Evolutionary conservation across 2,329 filamentous ascomycete genomes (phyloP).

Genomic region (Penicillium expansum): DNA sequence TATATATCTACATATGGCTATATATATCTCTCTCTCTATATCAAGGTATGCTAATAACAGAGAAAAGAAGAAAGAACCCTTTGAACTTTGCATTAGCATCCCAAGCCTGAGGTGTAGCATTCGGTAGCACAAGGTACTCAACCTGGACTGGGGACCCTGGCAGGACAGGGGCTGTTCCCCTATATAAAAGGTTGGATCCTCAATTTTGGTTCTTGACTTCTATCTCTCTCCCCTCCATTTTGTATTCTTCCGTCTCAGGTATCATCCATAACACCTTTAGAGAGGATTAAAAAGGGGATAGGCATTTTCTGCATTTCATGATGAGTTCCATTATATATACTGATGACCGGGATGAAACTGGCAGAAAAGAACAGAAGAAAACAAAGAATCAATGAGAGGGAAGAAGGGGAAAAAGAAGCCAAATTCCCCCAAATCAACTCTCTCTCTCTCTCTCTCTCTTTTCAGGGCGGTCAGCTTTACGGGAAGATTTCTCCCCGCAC

Average conservation of each 20-base stretch:
- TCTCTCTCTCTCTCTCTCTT: too few species aligned
- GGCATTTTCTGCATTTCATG: not conserved
- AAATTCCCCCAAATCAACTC: not conserved
- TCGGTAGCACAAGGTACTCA: slow-evolving; percentile 25
- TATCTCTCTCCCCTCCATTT: not conserved
- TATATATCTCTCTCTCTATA: too few species aligned
- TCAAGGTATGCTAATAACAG: not conserved
- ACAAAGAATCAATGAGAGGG: not conserved
- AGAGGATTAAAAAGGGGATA: not conserved
- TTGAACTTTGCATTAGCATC: not conserved
- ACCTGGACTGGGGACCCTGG: slow-evolving; percentile 21
- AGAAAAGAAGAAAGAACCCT: not conserved
- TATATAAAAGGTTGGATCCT: slow-evolving; percentile 10
- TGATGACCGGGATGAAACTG: not conserved
- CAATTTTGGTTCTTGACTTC: not conserved
- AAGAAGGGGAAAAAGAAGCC: not conserved
- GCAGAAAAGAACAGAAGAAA: not conserved
- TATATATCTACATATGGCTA: too few species aligned
- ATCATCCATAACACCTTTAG: not conserved
- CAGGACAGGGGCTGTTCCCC: slow-evolving; percentile 1
- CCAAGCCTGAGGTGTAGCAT: too few species aligned
- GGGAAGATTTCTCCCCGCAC: slow-evolving; percentile 25
- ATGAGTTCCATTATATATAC: not conserved
- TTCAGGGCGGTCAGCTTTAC: slow-evolving; percentile 10
- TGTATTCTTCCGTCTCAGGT: not conserved